phyloP scores from a whole-genome alignment of 306 rosid species.

The Cucumis sativus region DNA sequence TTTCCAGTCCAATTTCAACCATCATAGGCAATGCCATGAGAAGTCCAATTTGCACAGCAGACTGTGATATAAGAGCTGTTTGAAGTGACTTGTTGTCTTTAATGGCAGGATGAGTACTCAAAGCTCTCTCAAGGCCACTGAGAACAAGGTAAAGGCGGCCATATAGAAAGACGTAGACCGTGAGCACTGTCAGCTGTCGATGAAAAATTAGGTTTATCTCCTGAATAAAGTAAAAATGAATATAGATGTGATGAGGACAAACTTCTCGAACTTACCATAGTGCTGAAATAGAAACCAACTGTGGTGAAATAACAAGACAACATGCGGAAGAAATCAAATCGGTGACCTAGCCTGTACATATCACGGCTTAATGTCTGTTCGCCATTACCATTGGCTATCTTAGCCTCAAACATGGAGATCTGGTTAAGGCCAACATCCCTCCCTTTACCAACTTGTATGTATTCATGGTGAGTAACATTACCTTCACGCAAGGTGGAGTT shows the following conservation, averaged over 20 bases:
- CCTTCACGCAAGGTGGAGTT: constrained; percentile 93
- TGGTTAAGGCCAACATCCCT: constrained; percentile 96
- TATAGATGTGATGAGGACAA: not conserved
- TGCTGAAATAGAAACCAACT: constrained; percentile 87
- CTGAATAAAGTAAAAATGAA: constrained; percentile 3
- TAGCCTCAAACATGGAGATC: constrained; percentile 96
- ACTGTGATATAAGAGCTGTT: constrained; percentile 92
- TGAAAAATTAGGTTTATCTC: constrained; percentile 12
- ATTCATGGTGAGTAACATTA: constrained; percentile 89
- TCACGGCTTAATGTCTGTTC: constrained; percentile 96
- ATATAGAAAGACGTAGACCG: constrained; percentile 73
- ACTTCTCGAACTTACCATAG: constrained; percentile 48
- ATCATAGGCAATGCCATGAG: constrained; percentile 91
- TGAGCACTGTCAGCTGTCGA: constrained; percentile 76
- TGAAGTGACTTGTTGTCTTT: constrained; percentile 78
- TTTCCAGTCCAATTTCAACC: constrained; percentile 93
- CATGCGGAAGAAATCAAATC: constrained; percentile 94
- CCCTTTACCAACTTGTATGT: constrained; percentile 97
- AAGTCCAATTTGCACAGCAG: constrained; percentile 86
- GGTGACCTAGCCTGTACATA: constrained; percentile 88
- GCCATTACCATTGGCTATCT: constrained; percentile 88
- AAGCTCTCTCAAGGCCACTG: constrained; percentile 67
- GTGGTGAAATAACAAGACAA: constrained; percentile 79
- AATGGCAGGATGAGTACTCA: constrained; percentile 38
- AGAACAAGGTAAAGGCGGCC: constrained; percentile 92